These are phyloP conservation scores for Crithidia bombi DNA, from an alignment of 208 protist species.

Conservation along the genomic window DNA sequence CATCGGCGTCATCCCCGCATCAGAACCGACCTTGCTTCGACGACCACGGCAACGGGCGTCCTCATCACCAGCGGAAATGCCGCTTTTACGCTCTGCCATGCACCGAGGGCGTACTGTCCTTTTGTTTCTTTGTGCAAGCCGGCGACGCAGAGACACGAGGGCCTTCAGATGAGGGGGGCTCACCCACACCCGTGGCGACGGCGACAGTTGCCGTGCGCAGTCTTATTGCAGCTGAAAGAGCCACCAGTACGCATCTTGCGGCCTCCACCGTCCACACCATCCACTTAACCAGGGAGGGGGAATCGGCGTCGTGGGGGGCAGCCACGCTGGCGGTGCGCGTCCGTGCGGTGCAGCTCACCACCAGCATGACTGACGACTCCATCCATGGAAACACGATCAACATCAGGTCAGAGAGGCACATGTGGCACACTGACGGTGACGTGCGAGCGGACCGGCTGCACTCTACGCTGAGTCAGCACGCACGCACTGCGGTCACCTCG, in stretches of 20 bases:
- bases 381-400: too few relatives aligned
- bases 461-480: neutral
- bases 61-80: neutral
- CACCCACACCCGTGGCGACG: neutral
- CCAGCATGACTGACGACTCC: too few relatives aligned
- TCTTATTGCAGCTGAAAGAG: slow-evolving; percentile 19
- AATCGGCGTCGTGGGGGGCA: neutral
- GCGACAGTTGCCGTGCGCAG: slow-evolving; percentile 17
- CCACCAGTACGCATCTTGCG: neutral
- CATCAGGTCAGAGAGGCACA: neutral
- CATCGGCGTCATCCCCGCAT: neutral
- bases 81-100: slow-evolving; percentile 10
- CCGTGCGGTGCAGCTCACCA: neutral
- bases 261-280: slow-evolving; percentile 22
- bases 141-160: too few relatives aligned
- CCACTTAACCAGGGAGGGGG: neutral
- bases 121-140: neutral
- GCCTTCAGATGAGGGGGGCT: neutral
- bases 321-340: slow-evolving; percentile 18
- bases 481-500: too few relatives aligned
- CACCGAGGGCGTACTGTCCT: neutral
- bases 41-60: too few relatives aligned
- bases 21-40: neutral
- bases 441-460: neutral
- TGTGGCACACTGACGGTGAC: neutral